phyloP scores from a whole-genome alignment of 2,329 filamentous ascomycete genomes.

The Ilyonectria destructans region DNA sequence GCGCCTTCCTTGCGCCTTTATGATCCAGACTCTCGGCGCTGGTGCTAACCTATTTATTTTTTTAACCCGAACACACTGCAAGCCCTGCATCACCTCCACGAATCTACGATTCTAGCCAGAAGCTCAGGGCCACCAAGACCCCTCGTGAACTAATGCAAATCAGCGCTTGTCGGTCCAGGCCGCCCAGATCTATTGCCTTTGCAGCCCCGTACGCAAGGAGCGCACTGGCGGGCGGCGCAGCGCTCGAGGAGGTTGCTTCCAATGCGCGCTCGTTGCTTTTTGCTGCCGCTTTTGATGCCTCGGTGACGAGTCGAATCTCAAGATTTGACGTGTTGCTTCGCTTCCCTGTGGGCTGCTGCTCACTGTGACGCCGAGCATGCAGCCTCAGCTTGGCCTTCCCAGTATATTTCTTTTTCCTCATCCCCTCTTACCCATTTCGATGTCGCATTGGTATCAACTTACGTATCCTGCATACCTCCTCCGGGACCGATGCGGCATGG shows the following conservation, averaged over 20 bases:
- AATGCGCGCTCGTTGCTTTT: slow-evolving; percentile 24
- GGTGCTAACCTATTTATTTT: not conserved
- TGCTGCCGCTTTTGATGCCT: not conserved
- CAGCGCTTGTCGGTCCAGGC: not conserved
- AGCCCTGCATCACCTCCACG: not conserved
- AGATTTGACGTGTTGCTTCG: not conserved
- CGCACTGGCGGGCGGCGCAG: not conserved
- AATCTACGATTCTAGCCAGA: not conserved
- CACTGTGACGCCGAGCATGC: not conserved
- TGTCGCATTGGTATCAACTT: not conserved
- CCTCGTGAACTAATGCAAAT: not conserved
- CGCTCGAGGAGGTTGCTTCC: not conserved
- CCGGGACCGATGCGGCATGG: not conserved
- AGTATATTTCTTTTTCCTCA: not conserved
- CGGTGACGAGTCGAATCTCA: slow-evolving; percentile 13
- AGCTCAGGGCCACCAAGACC: not conserved
- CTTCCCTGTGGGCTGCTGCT: not conserved
- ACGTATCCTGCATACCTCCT: not conserved
- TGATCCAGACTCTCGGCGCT: not conserved
- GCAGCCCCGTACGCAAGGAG: slow-evolving; percentile 1
- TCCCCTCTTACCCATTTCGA: not conserved
- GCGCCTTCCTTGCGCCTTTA: not conserved
- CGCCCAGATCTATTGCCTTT: not conserved
- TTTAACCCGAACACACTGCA: not conserved
- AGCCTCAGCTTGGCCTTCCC: not conserved